Base-by-base conservation (phyloP, 2,329 filamentous ascomycete genomes). In the Daldinia sp. region DNA sequence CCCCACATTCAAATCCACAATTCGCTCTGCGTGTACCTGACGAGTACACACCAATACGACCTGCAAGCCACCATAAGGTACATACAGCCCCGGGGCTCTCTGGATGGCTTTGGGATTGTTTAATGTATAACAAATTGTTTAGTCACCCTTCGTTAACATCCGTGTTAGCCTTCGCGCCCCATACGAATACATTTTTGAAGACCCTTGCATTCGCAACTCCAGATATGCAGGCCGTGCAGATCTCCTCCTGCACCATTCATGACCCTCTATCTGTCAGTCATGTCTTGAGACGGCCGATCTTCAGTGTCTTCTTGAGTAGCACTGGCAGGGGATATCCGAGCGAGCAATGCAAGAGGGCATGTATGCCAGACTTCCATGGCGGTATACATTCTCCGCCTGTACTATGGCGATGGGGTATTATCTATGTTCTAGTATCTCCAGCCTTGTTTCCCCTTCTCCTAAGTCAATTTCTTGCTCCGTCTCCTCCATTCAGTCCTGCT, bases 221-320 rank as follows among this genome's bases (percentile, higher is more conserved):
- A 61, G 19, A 53, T 53, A 60, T 63, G 59, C 56, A 29, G 62
- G 51, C 13, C 50, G 39, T 61, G 62, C 51, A 65, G 58, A 67
- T 63, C 56, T 45, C 27, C 34, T 37, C 45, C 53, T 63, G 45
- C 39, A 61, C 41, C 8, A 34, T 43, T 53, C 39, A 23, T 56
- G 45, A 25, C 34, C 56, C 35, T 57, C 55, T 41, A 65, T 56
- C 48, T 68, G 11, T 57, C 56, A 61, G 11, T 57, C 56, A 61
- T 58, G n/a, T 63, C 35, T 58, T 58, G 49, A 50, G 53, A 62
- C 47, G 58, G 50, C 35, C 63, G 53, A 54, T 58, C 41, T 41
- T 15, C 48, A 48, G 54, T 53, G 9, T 41, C 34, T n/a, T 45
- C 52, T 45, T 35, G 52, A 35, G 50, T 56, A 52, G 43, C 56